phyloP scores from a whole-genome alignment of 768 basidiomycete genomes.

The Pulveroboletus sp. region DNA sequence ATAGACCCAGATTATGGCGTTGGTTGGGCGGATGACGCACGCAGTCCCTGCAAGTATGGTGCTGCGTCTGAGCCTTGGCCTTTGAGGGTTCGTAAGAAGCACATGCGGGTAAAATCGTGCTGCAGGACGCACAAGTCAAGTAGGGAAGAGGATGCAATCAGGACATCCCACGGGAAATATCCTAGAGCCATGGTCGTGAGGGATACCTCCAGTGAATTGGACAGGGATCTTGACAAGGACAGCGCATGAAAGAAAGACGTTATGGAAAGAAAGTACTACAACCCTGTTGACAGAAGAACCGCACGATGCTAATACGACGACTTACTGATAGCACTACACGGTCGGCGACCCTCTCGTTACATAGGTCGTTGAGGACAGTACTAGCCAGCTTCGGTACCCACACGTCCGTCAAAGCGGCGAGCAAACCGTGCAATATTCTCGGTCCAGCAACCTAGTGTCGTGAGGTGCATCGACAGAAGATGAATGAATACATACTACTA shows the following conservation, averaged over 20 bases:
- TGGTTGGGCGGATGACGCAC: slow-evolving; percentile 85
- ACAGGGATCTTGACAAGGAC: slow-evolving; percentile 80
- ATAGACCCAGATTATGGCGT: slow-evolving; percentile 79
- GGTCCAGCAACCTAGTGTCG: slow-evolving; percentile 62
- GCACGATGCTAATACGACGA: slow-evolving; percentile 6
- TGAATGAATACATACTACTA: slow-evolving; percentile 53
- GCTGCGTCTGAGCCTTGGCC: slow-evolving; percentile 29
- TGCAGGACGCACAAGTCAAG: slow-evolving; percentile 17
- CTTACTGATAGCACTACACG: slow-evolving; percentile 57
- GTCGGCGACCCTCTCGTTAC: slow-evolving; percentile 23
- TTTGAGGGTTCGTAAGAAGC: slow-evolving; percentile 33
- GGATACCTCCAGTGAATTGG: slow-evolving; percentile 90
- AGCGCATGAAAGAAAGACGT: slow-evolving; percentile 86
- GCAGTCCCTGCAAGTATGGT: slow-evolving; percentile 68
- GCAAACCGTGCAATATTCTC: slow-evolving; percentile 63
- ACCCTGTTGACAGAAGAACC: neutral
- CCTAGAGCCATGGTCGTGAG: slow-evolving; percentile 73
- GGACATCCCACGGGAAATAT: slow-evolving; percentile 68
- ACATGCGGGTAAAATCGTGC: neutral
- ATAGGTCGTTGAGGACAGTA: slow-evolving; percentile 51
- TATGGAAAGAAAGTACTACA: slow-evolving; percentile 72
- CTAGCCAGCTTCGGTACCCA: slow-evolving; percentile 60
- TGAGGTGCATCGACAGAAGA: neutral
- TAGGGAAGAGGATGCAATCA: slow-evolving; percentile 24
- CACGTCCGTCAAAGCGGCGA: slow-evolving; percentile 81